Base-by-base conservation (phyloP, 148 eudicot genomes). In the Vaccinium corymbosum region DNA sequence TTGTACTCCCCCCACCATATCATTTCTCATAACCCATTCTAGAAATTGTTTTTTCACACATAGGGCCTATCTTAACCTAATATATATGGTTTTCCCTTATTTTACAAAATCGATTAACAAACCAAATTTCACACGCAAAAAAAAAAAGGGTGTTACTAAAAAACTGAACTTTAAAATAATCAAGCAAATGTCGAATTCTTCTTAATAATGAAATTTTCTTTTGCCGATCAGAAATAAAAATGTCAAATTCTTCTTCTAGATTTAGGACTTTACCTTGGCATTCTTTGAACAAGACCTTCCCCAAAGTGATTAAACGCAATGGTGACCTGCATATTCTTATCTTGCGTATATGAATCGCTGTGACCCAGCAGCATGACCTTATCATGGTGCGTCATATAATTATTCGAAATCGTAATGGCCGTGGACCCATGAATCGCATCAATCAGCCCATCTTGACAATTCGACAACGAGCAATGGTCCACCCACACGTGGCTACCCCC, bases 281-380 rank as follows among this genome's bases (percentile, higher is more conserved):
- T 94, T 86, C 97, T 89, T 78, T 94, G 97, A 42, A 94, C 93
- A 83, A 94, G 97, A 22, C 94, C 97, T 88, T 94, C 97, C 61
- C 97, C 97, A 80, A 94, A 94, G 84, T 94, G 97, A 72, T 92
- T 94, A 52, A 94, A 93, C 2, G 95, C 98, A 84, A 94, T 89
- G 10, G 98, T 94, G 78, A 91, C 91, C 50, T 94, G 95, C 98
- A 94, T 94, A 79, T 85, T 88, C 87, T 88, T 91, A 76, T 94
- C 98, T 1, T 85, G 83, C 6, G 86, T 59, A 16, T 84, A 93
- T 0, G 92, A 84, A 72, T 94, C 98, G 82, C 92, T 92, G 66
- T 93, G 94, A 0, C 98, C 98, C 83, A 94, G 86, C 61, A 94
- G 88, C 98, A 94, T 94, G 20, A 91, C 98, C 76, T 94, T 93